Evolutionary conservation across 1,284 basidiomycete genomes (phyloP).

Genomic region (Tausonia pullulans): DNA sequence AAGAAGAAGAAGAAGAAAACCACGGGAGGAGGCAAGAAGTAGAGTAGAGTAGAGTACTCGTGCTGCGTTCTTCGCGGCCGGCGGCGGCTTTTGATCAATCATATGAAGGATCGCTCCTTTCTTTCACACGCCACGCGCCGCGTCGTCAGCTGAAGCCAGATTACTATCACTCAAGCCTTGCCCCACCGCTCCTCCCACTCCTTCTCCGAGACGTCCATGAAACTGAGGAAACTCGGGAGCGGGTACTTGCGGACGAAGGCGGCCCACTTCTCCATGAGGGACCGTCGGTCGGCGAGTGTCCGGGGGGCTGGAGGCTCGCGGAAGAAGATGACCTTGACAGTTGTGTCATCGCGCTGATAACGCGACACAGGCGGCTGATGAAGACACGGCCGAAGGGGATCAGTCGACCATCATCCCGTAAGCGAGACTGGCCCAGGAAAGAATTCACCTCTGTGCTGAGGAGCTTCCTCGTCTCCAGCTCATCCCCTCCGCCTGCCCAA

Average conservation of each 20-base stretch:
- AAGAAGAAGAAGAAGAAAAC: slow-evolving; percentile 16
- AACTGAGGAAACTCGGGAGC: too few relatives aligned
- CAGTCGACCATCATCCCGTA: not conserved
- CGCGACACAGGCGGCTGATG: slow-evolving; percentile 7
- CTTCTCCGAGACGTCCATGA: too few relatives aligned
- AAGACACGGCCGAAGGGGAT: not conserved
- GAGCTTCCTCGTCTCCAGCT: slow-evolving; percentile 5
- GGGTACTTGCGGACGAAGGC: too few relatives aligned
- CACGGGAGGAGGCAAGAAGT: not conserved
- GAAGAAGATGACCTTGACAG: slow-evolving; percentile 17
- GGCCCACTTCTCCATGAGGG: too few relatives aligned
- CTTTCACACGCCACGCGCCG: too few relatives aligned
- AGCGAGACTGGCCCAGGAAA: not conserved
- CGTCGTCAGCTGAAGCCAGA: too few relatives aligned
- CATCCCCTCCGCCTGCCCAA: slow-evolving; percentile 7
- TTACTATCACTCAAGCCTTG: too few relatives aligned
- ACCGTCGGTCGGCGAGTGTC: too few relatives aligned
- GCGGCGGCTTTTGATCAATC: too few relatives aligned
- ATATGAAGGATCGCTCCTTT: too few relatives aligned
- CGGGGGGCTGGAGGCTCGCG: not conserved
- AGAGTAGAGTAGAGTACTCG: not conserved
- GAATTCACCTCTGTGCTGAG: slow-evolving; percentile 5
- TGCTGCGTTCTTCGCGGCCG: too few relatives aligned
- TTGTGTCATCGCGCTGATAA: slow-evolving; percentile 15
- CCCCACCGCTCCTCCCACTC: too few relatives aligned